Conservation (phyloP, 441 rosid species). For the Syzygium malaccense region DNA sequence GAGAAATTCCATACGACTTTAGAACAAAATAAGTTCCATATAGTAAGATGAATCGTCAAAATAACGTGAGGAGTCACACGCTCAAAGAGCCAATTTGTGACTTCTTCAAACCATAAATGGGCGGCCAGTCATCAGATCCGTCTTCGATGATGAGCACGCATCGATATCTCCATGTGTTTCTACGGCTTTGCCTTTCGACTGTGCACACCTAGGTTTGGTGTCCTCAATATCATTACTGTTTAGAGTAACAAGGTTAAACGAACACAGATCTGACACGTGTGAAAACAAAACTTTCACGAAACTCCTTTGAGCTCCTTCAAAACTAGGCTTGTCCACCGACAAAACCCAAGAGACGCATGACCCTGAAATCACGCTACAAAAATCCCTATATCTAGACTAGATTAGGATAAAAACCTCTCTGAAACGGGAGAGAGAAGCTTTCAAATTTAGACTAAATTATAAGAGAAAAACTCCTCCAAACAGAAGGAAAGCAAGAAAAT, state of each 20-base stretch:
- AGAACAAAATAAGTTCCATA: neutral
- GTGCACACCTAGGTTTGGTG: neutral
- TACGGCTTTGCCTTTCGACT: rapidly evolving
- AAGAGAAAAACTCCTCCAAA: too few species aligned
- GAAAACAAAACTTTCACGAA: neutral
- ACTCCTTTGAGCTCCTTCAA: neutral
- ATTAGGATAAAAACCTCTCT: neutral
- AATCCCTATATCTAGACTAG: neutral
- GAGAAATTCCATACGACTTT: neutral
- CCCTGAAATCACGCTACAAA: neutral
- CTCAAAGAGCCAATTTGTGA: neutral
- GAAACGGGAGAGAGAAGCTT: neutral
- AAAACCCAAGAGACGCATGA: neutral
- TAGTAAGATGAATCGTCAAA: neutral
- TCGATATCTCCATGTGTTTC: neutral
- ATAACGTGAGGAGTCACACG: neutral
- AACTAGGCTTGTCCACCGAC: neutral
- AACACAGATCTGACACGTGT: rapidly evolving
- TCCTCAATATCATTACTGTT: neutral
- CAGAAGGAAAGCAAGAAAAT: too few species aligned
- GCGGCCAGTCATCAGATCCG: rapidly evolving
- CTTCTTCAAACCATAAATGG: neutral
- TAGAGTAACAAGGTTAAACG: neutral
- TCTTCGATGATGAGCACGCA: neutral
- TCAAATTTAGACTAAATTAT: too few species aligned